Percentiles rank a stretch among this genome's conserved stretches.
These are phyloP conservation scores for Ensete ventricosum DNA, from an alignment of 176 grass and related monocot species.

Conservation along the genomic window DNA sequence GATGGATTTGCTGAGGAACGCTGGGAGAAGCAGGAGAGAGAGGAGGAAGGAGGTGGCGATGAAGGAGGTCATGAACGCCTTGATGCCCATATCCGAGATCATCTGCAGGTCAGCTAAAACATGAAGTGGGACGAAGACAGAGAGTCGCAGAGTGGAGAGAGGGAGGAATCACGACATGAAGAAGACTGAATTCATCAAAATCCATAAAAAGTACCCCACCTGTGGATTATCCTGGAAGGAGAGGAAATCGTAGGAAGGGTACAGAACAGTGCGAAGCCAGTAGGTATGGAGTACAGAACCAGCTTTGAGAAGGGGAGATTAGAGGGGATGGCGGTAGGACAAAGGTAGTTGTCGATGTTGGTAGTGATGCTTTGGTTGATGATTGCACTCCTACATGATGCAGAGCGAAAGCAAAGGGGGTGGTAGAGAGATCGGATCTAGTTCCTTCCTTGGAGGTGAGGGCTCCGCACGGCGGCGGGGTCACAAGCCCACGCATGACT, in stretches of 20 bases:
- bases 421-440: neutral
- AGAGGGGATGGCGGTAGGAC: conserved; percentile 17
- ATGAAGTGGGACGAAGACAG: neutral
- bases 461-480: neutral
- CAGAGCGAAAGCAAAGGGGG: neutral
- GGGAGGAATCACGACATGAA: neutral
- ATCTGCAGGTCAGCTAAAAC: neutral
- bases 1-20: conserved; percentile 34
- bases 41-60: conserved; percentile 48
- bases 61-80: conserved; percentile 38
- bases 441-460: conserved; percentile 13
- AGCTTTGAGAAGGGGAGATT: neutral
- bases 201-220: too few relatives aligned
- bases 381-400: conserved; percentile 11
- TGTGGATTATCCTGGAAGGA: too few relatives aligned
- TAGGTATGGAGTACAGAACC: neutral
- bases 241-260: neutral
- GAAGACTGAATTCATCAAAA: neutral
- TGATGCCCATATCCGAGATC: conserved; percentile 27
- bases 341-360: conserved; percentile 30
- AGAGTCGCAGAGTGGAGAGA: neutral
- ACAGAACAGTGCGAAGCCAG: neutral
- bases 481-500: neutral
- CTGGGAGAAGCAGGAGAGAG: conserved; percentile 67
- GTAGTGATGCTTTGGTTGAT: conserved; percentile 6